Percentiles rank a stretch among this genome's conserved stretches.
Evolutionary conservation across 331 rosid genomes (phyloP).

Genomic region (Spiraea crenata): DNA sequence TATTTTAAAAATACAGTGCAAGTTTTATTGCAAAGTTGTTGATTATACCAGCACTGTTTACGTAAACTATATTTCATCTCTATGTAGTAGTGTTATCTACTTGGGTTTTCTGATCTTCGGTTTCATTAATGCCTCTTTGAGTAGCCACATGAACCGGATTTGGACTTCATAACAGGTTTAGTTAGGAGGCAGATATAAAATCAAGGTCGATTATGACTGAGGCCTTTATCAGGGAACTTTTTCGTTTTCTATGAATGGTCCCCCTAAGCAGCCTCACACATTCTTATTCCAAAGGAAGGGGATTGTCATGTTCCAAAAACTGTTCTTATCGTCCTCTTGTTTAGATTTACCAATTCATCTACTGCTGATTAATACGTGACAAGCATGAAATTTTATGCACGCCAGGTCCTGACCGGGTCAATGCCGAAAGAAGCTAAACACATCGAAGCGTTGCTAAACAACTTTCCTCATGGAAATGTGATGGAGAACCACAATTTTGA

Average conservation of each 20-base stretch:
- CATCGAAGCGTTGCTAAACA: constrained; percentile 72
- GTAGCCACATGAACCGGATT: constrained; percentile 11
- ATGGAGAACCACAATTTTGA: constrained; percentile 35
- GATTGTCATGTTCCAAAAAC: too few relatives aligned
- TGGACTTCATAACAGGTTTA: not conserved
- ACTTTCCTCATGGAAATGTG: constrained; percentile 46
- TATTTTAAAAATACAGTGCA: not conserved
- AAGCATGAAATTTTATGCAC: constrained; percentile 14
- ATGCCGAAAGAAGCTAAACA: constrained; percentile 85
- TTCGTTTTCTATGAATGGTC: not conserved
- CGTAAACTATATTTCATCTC: not conserved
- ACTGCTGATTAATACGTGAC: constrained; percentile 3
- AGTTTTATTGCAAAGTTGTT: not conserved
- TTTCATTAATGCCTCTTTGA: constrained; percentile 4
- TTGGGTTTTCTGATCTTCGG: not conserved
- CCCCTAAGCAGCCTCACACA: not conserved
- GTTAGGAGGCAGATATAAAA: not conserved
- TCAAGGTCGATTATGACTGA: not conserved
- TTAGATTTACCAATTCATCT: not conserved
- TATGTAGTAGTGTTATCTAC: not conserved
- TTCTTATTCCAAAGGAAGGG: not conserved
- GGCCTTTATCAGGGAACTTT: not conserved
- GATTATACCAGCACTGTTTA: not conserved
- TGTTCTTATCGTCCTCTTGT: not conserved
- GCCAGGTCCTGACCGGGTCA: constrained; percentile 83